phyloP scores from a whole-genome alignment of 2,329 filamentous ascomycete species.

The Lasiodiplodia sp. region DNA sequence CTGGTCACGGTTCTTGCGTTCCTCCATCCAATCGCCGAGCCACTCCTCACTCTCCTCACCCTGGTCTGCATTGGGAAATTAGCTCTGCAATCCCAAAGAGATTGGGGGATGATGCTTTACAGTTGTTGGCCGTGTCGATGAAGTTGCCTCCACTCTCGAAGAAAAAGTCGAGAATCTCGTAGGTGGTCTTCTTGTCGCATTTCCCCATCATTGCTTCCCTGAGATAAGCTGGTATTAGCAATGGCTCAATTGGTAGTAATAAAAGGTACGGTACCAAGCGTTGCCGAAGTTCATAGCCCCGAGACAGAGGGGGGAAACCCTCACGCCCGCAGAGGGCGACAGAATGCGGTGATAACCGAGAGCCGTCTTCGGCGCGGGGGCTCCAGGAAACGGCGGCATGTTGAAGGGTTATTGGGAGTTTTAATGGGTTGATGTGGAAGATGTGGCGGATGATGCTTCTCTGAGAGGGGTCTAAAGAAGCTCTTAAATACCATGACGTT shows the following conservation, averaged over 20 bases:
- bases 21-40: conserved; percentile 55
- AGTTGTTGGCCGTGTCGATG: conserved; percentile 51
- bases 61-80: conserved; percentile 22
- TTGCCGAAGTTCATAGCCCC: conserved; percentile 65
- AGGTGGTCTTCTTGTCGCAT: conserved; percentile 61
- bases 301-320: conserved; percentile 62
- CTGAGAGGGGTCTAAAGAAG: neutral
- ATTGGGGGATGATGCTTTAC: neutral
- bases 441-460: neutral
- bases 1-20: conserved; percentile 46
- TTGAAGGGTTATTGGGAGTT: neutral
- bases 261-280: conserved; percentile 46
- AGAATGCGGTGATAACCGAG: conserved; percentile 63
- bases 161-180: conserved; percentile 72
- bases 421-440: neutral
- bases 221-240: too few species aligned
- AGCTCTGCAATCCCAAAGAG: too few species aligned
- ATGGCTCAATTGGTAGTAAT: neutral
- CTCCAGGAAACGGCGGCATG: conserved; percentile 37
- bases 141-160: conserved; percentile 74
- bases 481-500: neutral
- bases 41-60: conserved; percentile 52
- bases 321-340: conserved; percentile 58
- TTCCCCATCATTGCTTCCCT: conserved; percentile 17
- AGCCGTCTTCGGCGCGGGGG: conserved; percentile 43